A percentile compares a stretch with the other conserved stretches of the same genome.
phyloP scores from a whole-genome alignment of 306 rosid genomes.

The Fagus sylvatica region DNA sequence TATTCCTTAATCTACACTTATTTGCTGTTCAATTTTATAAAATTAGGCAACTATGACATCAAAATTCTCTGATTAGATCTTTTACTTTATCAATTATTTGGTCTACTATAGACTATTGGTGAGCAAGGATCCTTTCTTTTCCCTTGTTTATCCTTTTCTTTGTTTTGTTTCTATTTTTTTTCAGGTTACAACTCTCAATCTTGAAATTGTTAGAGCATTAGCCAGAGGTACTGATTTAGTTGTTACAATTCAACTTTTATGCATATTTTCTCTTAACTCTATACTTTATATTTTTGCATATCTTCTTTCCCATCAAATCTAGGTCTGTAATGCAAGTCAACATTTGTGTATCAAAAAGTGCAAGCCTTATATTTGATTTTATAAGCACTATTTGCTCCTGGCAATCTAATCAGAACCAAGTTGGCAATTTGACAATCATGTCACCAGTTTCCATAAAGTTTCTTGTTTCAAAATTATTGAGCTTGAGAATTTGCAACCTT shows the following conservation, averaged over 20 bases:
- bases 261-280: not conserved
- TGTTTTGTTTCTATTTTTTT: constrained; percentile 26
- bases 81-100: not conserved
- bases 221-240: constrained; percentile 66
- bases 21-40: too few relatives aligned
- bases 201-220: constrained; percentile 87
- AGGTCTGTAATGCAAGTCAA: not conserved
- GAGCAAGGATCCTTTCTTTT: constrained; percentile 17
- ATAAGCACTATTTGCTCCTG: not conserved
- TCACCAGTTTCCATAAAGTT: not conserved
- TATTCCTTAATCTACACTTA: not conserved
- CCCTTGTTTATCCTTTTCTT: constrained; percentile 12
- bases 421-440: not conserved
- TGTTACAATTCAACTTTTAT: constrained; percentile 12
- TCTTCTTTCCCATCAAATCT: constrained; percentile 1
- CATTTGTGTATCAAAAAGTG: not conserved
- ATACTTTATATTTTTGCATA: not conserved
- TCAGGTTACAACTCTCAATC: constrained; percentile 93
- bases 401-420: not conserved
- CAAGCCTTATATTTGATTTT: not conserved
- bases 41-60: too few relatives aligned
- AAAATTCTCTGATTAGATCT: too few relatives aligned
- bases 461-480: not conserved
- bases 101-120: constrained; percentile 3
- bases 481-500: not conserved